Percentiles rank a stretch among this genome's conserved stretches.
These are phyloP conservation scores for Apophysomyces elegans DNA, from an alignment of 371 early-diverging fungal species.

Conservation along the genomic window DNA sequence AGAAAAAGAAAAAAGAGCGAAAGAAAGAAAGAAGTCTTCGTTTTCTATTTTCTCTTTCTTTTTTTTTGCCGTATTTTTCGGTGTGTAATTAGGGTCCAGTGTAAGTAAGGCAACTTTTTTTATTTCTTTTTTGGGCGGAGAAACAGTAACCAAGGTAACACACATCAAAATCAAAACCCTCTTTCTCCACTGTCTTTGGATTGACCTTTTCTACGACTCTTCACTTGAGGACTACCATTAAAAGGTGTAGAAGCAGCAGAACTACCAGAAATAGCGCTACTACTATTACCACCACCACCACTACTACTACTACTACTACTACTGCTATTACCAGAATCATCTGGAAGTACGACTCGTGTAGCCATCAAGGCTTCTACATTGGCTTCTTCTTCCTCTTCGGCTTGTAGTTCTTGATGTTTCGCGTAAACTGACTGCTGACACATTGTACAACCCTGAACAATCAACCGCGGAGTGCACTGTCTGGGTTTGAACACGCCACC, in stretches of 20 bases:
- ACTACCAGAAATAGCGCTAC: constrained; percentile 8
- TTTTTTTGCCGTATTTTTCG: too few species aligned
- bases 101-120: neutral
- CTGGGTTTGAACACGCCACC: constrained; percentile 25
- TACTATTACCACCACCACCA: constrained; percentile 5
- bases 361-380: neutral
- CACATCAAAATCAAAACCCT: neutral
- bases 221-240: constrained; percentile 22
- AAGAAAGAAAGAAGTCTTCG: neutral
- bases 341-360: neutral
- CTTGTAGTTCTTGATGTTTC: neutral
- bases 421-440: constrained; percentile 3
- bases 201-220: constrained; percentile 18
- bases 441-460: constrained; percentile 13
- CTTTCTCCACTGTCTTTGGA: neutral
- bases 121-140: constrained; percentile 6
- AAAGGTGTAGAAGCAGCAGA: constrained; percentile 22
- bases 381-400: neutral
- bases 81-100: constrained; percentile 7
- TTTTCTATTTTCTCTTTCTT: neutral
- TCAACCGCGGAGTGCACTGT: constrained; percentile 9
- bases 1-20: constrained; percentile 12
- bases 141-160: neutral
- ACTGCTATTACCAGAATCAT: neutral
- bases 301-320: constrained; percentile 6